Evolutionary conservation across 306 rosid genomes (phyloP), one percentile per base, ranked within the genome.

Genomic region (Trifolium repens): DNA sequence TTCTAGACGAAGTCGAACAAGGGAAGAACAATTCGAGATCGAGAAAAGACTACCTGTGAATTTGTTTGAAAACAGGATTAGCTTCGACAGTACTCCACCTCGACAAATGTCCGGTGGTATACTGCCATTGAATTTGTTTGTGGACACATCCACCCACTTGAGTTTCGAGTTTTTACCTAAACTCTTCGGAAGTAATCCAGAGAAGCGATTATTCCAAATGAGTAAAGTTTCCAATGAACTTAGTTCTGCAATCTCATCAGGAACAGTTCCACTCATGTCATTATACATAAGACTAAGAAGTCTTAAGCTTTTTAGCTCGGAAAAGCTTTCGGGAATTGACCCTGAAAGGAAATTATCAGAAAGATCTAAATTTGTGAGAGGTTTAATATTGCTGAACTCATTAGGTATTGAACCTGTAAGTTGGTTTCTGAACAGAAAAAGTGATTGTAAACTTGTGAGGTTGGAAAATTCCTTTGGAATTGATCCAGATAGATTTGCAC

Each of bases 1-100:
- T 82, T 94, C 98, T 3, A 94, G 74, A 67, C 98, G 85, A 81
- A 94, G 88, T 50, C 98, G 98, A 82, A 91, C 93, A 16, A 94
- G 87, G 7, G 96, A 94, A 73, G 98, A 90, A 74, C 98, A 94
- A 52, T 86, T 86, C 61, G 88, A 79, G 43, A 94, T 85, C 24
- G 94, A 79, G 4, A 92, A 85, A 57, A 91, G 87, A 27, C 81
- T 77, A 27, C 96, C 96, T 9, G 84, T 57, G 39, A 94, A 91
- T 19, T 85, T 77, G 81, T 94, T 94, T 15, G 98, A 94, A 80
- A 94, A 94, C 86, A 94, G 76, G 67, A 94, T 94, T 73, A 94
- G 74, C 87, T 91, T 94, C 47, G 15, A 65, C 2, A 94, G 84
- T 50, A 26, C 84, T 47, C 89, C 87, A 69, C 75, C 86, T 11